These are phyloP conservation scores for Akanthomyces uredinophilus DNA, from an alignment of 2,329 filamentous ascomycete genomes.

Conservation along the genomic window DNA sequence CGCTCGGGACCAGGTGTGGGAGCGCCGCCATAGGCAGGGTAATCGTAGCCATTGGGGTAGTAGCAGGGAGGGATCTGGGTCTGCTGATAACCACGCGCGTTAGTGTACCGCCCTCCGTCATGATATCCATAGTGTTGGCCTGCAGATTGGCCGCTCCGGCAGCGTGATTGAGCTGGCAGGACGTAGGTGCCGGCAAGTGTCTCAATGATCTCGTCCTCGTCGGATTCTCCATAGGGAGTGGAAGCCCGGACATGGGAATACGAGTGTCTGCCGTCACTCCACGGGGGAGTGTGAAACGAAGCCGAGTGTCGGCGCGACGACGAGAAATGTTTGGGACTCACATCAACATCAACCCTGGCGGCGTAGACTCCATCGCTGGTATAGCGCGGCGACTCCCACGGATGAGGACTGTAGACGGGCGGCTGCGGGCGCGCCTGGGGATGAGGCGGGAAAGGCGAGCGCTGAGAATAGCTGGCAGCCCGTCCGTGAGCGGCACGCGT, in stretches of 20 bases:
- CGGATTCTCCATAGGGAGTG: slow-evolving; percentile 56
- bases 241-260: slow-evolving; percentile 56
- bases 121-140: slow-evolving; percentile 37
- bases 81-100: slow-evolving; percentile 54
- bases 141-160: slow-evolving; percentile 27
- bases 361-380: slow-evolving; percentile 59
- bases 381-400: slow-evolving; percentile 54
- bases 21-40: slow-evolving; percentile 28
- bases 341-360: slow-evolving; percentile 48
- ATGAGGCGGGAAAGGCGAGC: background rate
- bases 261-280: slow-evolving; percentile 52
- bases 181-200: slow-evolving; percentile 48
- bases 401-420: slow-evolving; percentile 32
- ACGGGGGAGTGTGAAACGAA: slow-evolving; percentile 29
- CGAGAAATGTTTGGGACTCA: slow-evolving; percentile 54
- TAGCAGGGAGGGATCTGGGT: slow-evolving; percentile 22
- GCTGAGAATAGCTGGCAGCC: slow-evolving; percentile 35
- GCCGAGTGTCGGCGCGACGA: slow-evolving; percentile 36
- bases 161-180: slow-evolving; percentile 45
- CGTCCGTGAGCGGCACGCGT: slow-evolving; percentile 43
- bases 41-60: slow-evolving; percentile 31
- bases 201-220: slow-evolving; percentile 58
- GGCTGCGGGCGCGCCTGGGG: slow-evolving; percentile 29
- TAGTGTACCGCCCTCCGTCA: slow-evolving; percentile 53
- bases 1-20: slow-evolving; percentile 9